Conservation (phyloP, 202 grass and related monocot species). For the Zoysia matrella region DNA sequence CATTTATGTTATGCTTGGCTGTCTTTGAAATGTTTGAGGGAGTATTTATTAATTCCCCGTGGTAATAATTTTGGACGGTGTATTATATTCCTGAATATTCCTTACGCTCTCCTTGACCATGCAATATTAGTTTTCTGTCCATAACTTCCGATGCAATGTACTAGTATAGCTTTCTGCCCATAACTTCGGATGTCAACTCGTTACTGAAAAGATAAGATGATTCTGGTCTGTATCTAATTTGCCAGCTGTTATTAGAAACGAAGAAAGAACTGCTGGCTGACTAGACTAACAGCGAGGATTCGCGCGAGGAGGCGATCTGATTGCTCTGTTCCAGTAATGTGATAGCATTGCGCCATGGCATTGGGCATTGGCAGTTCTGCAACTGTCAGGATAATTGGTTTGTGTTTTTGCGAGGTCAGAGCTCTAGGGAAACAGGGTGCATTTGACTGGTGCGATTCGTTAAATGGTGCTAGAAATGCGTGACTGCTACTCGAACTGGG, state of each 20-base stretch:
- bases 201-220: background rate
- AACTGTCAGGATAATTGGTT: background rate
- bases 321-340: background rate
- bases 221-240: too few species aligned
- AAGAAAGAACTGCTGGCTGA: background rate
- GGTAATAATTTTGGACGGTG: too few species aligned
- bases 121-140: too few species aligned
- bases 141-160: too few species aligned
- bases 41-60: too few species aligned
- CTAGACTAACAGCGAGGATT: conserved; percentile 8
- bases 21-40: too few species aligned
- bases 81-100: too few species aligned
- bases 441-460: too few species aligned
- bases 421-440: background rate
- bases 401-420: background rate
- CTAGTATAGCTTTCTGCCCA: too few species aligned
- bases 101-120: too few species aligned
- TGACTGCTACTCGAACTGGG: background rate
- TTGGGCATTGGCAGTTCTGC: background rate
- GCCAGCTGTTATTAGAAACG: background rate
- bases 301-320: background rate
- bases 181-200: background rate
- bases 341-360: background rate
- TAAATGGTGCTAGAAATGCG: too few species aligned
- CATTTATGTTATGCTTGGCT: too few species aligned